These are phyloP conservation scores for Chromera velia DNA, from an alignment of 73 alveolate species.

Conservation along the genomic window DNA sequence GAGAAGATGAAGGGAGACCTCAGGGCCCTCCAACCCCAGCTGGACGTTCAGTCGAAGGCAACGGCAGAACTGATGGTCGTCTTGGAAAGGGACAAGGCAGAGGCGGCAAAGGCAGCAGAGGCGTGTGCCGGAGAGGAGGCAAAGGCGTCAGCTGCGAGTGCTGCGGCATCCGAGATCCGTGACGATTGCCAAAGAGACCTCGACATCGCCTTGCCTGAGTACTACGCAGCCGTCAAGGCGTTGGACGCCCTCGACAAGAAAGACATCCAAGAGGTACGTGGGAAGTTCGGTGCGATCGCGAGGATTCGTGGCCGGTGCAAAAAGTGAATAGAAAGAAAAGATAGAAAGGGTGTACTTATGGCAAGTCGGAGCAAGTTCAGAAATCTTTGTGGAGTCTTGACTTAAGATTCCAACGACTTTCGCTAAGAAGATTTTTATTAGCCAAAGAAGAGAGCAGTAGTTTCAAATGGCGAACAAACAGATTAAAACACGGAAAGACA, in stretches of 20 bases:
- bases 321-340: no score
- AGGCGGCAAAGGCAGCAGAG: conserved; percentile 82
- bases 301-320: no score
- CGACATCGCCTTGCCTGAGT: conserved; percentile 91
- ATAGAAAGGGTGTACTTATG: no score
- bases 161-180: conserved; percentile 53
- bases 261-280: conserved; percentile 76
- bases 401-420: no score
- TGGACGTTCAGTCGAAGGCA: conserved; percentile 76
- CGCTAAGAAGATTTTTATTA: no score
- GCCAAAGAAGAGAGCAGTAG: no score
- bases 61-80: conserved; percentile 82
- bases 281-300: no score
- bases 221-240: conserved; percentile 91
- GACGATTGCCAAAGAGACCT: conserved; percentile 89
- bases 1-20: conserved; percentile 81
- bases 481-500: no score
- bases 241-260: conserved; percentile 88
- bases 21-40: conserved; percentile 73
- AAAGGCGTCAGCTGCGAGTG: no score
- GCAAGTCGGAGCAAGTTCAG: no score
- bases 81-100: conserved; percentile 80
- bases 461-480: no score
- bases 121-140: conserved; percentile 85
- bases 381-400: no score